Base-by-base conservation (phyloP, 805 yeast species). In the Candida awuae region DNA sequence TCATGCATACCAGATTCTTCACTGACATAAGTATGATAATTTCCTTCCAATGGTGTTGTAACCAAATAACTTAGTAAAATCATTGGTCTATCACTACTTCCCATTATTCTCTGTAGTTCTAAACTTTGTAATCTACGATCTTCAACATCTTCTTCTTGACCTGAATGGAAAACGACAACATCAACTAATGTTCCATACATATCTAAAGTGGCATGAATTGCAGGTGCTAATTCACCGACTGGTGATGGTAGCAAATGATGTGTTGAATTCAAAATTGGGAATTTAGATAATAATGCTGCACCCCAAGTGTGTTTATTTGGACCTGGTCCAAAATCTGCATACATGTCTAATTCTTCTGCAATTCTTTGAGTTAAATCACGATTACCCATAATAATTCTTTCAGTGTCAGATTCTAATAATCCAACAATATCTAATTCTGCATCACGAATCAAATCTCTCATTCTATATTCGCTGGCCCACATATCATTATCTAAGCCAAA, bases 221-320 rank as follows among this genome's bases (percentile, higher is more conserved):
- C 97, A 4, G 98, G 98, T 0, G 98, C 98, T 38, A 92, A 69
- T 66, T 92, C 98, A 14, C 98, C 98, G 23, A 84, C 96, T 2
- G 98, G 98, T 6, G 95, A 84, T 4, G 98, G 98, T 41, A 90
- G 65, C 50, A 92, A 68, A 57, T 88, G 94, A 59, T 92, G 98
- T 1, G 87, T 77, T 3, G 97, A 86, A 54, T 81, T 75, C 41
- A 92, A 51, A 45, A 92, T 92, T 22, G 98, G 98, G 72, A 90
- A 92, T 56, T 88, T 86, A 16, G 97, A 88, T 48, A 92, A 67
- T 45, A 92, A 68, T 2, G 92, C 92, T 35, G 88, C 82, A 30
- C 98, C 98, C 98, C 98, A 92, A 0, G 98, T 92, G 64, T 92
- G 97, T 60, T 88, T 82, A 58, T 87, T 85, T 38, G 97, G 97